Evolutionary conservation across 495 filamentous ascomycete genomes (phyloP).

Genomic region (Oleoguttula mirabilis): DNA sequence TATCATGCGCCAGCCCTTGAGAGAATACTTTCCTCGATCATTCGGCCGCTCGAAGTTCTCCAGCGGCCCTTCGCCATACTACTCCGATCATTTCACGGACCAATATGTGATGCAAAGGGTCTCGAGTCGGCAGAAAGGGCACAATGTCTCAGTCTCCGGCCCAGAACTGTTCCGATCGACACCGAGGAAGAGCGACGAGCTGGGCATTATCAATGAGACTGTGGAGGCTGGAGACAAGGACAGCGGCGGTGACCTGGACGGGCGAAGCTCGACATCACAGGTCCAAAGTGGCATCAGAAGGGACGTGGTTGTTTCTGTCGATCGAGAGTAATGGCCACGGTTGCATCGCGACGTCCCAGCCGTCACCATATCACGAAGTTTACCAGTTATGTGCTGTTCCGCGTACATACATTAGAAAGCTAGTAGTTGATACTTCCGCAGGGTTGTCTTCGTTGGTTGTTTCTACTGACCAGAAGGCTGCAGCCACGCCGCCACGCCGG

Average conservation of each 20-base stretch:
- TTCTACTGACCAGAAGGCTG: too few species aligned
- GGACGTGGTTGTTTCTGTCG: not conserved
- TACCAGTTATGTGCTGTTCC: too few species aligned
- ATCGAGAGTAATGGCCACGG: not conserved
- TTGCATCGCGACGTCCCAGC: too few species aligned
- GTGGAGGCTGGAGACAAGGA: not conserved
- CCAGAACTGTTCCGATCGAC: not conserved
- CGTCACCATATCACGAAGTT: too few species aligned
- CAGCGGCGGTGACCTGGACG: not conserved
- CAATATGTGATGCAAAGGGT: conserved; percentile 1
- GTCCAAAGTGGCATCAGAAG: not conserved
- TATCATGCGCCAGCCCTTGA: conserved; percentile 3
- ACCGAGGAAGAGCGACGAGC: not conserved
- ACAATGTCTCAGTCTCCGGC: not conserved
- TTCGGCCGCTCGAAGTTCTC: not conserved
- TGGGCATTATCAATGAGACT: not conserved
- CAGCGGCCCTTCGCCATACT: not conserved
- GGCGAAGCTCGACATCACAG: not conserved
- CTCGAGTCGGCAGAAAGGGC: not conserved
- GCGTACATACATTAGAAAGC: too few species aligned
- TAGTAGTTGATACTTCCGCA: too few species aligned
- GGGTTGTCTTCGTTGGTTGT: too few species aligned
- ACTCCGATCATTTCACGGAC: not conserved
- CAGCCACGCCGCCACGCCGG: too few species aligned
- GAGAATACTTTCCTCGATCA: not conserved